A percentile compares a stretch with the other conserved stretches of the same genome.
These are phyloP conservation scores for Neonectria sp. DNA, from an alignment of 2,329 filamentous ascomycete species.

Conservation along the genomic window DNA sequence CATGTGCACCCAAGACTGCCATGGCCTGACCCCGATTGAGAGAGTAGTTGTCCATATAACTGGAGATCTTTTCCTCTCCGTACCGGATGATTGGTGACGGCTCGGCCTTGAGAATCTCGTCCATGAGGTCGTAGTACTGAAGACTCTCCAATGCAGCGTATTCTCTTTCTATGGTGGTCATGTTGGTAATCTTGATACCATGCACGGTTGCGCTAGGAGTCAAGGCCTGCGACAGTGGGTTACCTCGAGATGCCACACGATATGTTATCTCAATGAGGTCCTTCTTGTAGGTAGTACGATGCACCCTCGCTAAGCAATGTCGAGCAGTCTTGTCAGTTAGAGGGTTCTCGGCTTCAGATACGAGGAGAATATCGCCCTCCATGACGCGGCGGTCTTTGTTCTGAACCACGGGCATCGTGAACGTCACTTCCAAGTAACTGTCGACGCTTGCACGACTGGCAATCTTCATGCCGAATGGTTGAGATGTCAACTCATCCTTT, in stretches of 20 bases:
- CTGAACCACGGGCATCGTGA: slow-evolving; percentile 79
- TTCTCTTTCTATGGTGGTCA: slow-evolving; percentile 95
- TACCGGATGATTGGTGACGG: slow-evolving; percentile 92
- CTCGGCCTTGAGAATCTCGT: slow-evolving; percentile 90
- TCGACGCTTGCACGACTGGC: slow-evolving; percentile 92
- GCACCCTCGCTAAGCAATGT: slow-evolving; percentile 90
- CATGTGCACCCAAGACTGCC: slow-evolving; percentile 90
- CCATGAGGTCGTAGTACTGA: slow-evolving; percentile 95
- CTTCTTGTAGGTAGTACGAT: slow-evolving; percentile 85
- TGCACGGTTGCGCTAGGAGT: slow-evolving; percentile 79
- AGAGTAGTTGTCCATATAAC: slow-evolving; percentile 81
- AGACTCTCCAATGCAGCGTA: slow-evolving; percentile 92
- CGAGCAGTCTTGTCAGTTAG: slow-evolving; percentile 75
- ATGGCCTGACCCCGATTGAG: slow-evolving; percentile 92
- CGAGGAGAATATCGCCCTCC: slow-evolving; percentile 90
- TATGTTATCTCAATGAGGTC: slow-evolving; percentile 88
- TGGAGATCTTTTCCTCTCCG: slow-evolving; percentile 78
- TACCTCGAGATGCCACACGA: slow-evolving; percentile 79
- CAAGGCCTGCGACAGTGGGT: slow-evolving; percentile 74
- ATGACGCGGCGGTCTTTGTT: slow-evolving; percentile 80
- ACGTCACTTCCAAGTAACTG: slow-evolving; percentile 92
- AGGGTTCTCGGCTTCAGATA: slow-evolving; percentile 83
- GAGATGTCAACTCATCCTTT: slow-evolving; percentile 87
- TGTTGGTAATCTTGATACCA: slow-evolving; percentile 89
- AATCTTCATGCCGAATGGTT: slow-evolving; percentile 89